A percentile compares a stretch with the other conserved stretches of the same genome.
Evolutionary conservation across 805 yeast genomes (phyloP).

Genomic region (Nakazawaea sp.): DNA sequence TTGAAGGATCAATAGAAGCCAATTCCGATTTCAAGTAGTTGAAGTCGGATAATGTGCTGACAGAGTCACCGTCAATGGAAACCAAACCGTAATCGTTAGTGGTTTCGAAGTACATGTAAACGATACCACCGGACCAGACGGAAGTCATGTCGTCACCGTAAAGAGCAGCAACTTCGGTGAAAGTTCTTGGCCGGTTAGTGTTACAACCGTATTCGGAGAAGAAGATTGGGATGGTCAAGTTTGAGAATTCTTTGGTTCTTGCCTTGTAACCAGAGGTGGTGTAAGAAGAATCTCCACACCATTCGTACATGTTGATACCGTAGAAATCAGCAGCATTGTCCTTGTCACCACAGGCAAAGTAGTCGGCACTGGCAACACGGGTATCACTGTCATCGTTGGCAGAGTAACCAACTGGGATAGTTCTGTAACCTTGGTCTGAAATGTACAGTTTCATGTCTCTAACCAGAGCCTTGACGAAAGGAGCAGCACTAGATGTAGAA

Average conservation of each 20-base stretch:
- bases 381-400: conserved; percentile 69
- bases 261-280: conserved; percentile 55
- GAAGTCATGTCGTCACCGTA: conserved; percentile 67
- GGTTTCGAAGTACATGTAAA: conserved; percentile 80
- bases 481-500: conserved; percentile 66
- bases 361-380: conserved; percentile 64
- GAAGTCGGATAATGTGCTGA: conserved; percentile 58
- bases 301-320: conserved; percentile 86
- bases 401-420: conserved; percentile 76
- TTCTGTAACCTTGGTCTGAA: conserved; percentile 49
- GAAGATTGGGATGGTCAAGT: conserved; percentile 66
- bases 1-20: conserved; percentile 44
- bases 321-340: conserved; percentile 70
- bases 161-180: conserved; percentile 63
- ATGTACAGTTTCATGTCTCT: conserved; percentile 73
- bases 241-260: conserved; percentile 57
- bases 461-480: conserved; percentile 77
- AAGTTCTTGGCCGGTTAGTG: conserved; percentile 58
- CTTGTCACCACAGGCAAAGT: conserved; percentile 67
- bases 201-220: conserved; percentile 85
- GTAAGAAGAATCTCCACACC: conserved; percentile 70
- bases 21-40: conserved; percentile 56
- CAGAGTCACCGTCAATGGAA: conserved; percentile 37
- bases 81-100: conserved; percentile 72
- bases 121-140: conserved; percentile 89